phyloP scores from a whole-genome alignment of 805 yeast species.

The Priceomyces medius region DNA sequence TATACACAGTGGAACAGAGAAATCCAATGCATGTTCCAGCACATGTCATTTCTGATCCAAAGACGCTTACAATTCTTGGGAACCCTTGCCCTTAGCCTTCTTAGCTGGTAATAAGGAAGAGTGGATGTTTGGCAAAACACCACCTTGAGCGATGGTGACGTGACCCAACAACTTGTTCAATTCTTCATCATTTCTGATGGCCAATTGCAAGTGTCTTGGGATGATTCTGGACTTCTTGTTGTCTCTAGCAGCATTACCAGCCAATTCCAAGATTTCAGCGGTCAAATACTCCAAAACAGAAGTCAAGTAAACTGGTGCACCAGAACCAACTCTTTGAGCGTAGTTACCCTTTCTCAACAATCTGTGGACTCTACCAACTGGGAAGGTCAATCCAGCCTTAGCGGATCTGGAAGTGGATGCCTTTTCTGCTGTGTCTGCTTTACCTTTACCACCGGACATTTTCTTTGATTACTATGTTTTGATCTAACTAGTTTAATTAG shows the following conservation, averaged over 20 bases:
- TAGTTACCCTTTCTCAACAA: conserved; percentile 95
- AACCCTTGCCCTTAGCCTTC: conserved; percentile 60
- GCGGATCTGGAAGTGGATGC: conserved; percentile 98
- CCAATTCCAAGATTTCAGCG: conserved; percentile 96
- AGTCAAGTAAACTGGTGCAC: conserved; percentile 97
- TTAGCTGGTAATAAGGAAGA: conserved; percentile 86
- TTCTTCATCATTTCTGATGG: conserved; percentile 99
- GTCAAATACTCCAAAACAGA: conserved; percentile 96
- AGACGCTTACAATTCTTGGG: conserved; percentile 57
- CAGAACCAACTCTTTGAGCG: conserved; percentile 98
- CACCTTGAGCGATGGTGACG: conserved; percentile 98
- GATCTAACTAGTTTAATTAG: conserved; percentile 3
- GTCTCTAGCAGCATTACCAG: conserved; percentile 99
- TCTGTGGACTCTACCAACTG: conserved; percentile 99
- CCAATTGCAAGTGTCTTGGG: conserved; percentile 98
- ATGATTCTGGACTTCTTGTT: conserved; percentile 98
- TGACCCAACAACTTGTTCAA: conserved; percentile 88
- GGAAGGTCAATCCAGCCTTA: conserved; percentile 98
- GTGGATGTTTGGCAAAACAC: conserved; percentile 97
- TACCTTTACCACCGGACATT: conserved; percentile 87
- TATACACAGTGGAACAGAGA: conserved; percentile 14
- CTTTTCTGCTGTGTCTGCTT: conserved; percentile 93
- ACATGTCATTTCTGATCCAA: conserved; percentile 4
- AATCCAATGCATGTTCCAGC: conserved; percentile 1
- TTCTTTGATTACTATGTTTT: conserved; percentile 20